Percentiles rank a stretch among this genome's conserved stretches.
Evolutionary conservation across 768 basidiomycete species (phyloP).

Genomic region (Suillus plorans): DNA sequence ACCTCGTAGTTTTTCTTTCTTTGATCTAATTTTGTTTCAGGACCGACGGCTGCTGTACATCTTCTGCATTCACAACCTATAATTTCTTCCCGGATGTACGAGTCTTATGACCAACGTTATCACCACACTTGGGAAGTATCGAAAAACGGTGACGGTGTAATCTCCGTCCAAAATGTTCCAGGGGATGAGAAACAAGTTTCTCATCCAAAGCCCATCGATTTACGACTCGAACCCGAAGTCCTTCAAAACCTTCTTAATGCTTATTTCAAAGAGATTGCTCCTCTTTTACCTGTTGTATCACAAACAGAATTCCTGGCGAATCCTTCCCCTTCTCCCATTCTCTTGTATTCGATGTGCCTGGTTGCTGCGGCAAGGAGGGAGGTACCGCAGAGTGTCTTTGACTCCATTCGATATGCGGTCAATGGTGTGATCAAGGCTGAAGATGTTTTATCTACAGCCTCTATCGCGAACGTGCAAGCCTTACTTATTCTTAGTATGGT

Average conservation of each 20-base stretch:
- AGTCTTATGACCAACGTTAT: slow-evolving; percentile 84
- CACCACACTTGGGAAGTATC: slow-evolving; percentile 88
- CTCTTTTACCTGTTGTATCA: slow-evolving; percentile 87
- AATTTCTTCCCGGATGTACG: slow-evolving; percentile 82
- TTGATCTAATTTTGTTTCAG: slow-evolving; percentile 46
- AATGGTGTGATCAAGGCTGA: slow-evolving; percentile 86
- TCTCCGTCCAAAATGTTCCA: slow-evolving; percentile 70
- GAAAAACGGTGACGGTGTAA: slow-evolving; percentile 82
- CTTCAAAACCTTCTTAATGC: slow-evolving; percentile 85
- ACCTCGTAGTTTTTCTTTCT: slow-evolving; percentile 10
- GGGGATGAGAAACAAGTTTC: slow-evolving; percentile 52
- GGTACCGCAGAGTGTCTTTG: slow-evolving; percentile 83
- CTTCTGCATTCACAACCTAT: slow-evolving; percentile 87
- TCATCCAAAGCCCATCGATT: slow-evolving; percentile 64
- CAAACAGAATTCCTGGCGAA: slow-evolving; percentile 82
- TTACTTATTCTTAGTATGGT: slow-evolving; percentile 84
- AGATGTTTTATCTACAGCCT: slow-evolving; percentile 86
- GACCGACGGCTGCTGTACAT: slow-evolving; percentile 85
- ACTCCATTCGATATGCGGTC: slow-evolving; percentile 84
- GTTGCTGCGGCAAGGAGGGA: slow-evolving; percentile 86
- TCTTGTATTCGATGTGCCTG: slow-evolving; percentile 93
- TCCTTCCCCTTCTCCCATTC: slow-evolving; percentile 70
- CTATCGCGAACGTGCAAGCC: slow-evolving; percentile 85
- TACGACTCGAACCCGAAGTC: slow-evolving; percentile 74
- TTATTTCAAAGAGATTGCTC: slow-evolving; percentile 87